Evolutionary conservation across 176 grass and related monocot species (phyloP).

Genomic region (Canna indica): DNA sequence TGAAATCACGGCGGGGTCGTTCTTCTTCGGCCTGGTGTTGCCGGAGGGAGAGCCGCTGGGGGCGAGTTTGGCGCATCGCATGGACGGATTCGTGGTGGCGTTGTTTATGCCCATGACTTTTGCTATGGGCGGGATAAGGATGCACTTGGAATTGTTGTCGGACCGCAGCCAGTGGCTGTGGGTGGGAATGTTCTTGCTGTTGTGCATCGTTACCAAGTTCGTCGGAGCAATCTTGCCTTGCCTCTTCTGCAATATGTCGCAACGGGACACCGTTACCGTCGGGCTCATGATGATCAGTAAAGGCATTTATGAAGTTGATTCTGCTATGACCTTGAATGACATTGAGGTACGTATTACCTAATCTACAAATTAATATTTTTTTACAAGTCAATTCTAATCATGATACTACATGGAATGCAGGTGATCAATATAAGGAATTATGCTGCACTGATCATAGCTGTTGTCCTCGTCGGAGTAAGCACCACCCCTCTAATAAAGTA

Average conservation of each 20-base stretch:
- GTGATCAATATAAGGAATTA: constrained; percentile 34
- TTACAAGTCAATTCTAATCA: not conserved
- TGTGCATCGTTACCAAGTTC: constrained; percentile 41
- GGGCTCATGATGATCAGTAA: constrained; percentile 83
- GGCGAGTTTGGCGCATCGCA: constrained; percentile 43
- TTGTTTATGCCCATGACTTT: constrained; percentile 61
- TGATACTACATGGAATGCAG: not conserved
- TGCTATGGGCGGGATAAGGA: constrained; percentile 39
- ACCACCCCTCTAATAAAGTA: constrained; percentile 44
- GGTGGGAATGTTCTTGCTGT: constrained; percentile 35
- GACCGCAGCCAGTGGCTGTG: constrained; percentile 18
- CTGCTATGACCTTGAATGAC: constrained; percentile 28
- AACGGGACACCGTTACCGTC: constrained; percentile 30
- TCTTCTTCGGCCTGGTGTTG: constrained; percentile 68
- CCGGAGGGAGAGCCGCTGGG: constrained; percentile 75
- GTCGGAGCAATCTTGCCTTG: constrained; percentile 30
- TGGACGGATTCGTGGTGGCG: constrained; percentile 50
- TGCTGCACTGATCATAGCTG: constrained; percentile 38
- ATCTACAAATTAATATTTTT: not conserved
- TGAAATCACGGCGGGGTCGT: constrained; percentile 42
- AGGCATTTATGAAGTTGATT: constrained; percentile 52
- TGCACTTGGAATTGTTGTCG: constrained; percentile 21
- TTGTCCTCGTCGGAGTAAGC: constrained; percentile 29
- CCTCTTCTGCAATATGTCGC: constrained; percentile 40
- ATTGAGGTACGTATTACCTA: constrained; percentile 12